Conservation (phyloP, 73 alveolate genomes). For the Symbiodinium pilosum region DNA sequence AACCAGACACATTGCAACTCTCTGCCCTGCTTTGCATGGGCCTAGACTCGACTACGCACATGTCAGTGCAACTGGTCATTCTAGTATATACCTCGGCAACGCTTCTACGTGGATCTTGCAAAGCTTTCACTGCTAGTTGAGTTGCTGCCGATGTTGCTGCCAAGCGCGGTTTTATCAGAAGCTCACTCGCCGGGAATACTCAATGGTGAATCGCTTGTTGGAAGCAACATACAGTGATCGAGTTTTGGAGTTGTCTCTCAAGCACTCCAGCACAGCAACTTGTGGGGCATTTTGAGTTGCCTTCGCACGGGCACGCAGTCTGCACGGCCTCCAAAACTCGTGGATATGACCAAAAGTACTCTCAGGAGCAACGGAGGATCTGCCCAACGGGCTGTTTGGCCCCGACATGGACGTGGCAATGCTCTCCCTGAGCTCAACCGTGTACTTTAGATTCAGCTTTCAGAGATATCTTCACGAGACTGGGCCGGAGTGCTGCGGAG, state of each 20-base stretch:
- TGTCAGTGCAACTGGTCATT: no score
- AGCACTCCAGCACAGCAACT: background rate
- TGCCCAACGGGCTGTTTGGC: background rate
- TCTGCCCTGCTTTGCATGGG: no score
- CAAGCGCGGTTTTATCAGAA: no score
- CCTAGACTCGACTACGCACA: no score
- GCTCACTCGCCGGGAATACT: no score
- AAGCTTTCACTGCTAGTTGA: background rate
- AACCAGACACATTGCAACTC: no score
- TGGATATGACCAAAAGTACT: background rate
- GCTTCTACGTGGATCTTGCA: background rate
- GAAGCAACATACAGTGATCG: background rate
- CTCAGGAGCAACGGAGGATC: background rate
- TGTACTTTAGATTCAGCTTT: background rate
- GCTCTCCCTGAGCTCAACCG: background rate
- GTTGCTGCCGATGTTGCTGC: background rate
- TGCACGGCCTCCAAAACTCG: background rate
- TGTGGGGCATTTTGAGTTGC: no score
- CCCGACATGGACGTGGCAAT: background rate
- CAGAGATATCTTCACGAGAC: background rate
- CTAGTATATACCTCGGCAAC: no score
- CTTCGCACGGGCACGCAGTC: background rate
- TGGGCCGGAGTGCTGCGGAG: background rate
- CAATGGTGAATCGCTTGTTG: no score
- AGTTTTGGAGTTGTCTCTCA: background rate